Conservation (phyloP, 2,329 filamentous ascomycete species). For the Claviceps quebecensis region DNA sequence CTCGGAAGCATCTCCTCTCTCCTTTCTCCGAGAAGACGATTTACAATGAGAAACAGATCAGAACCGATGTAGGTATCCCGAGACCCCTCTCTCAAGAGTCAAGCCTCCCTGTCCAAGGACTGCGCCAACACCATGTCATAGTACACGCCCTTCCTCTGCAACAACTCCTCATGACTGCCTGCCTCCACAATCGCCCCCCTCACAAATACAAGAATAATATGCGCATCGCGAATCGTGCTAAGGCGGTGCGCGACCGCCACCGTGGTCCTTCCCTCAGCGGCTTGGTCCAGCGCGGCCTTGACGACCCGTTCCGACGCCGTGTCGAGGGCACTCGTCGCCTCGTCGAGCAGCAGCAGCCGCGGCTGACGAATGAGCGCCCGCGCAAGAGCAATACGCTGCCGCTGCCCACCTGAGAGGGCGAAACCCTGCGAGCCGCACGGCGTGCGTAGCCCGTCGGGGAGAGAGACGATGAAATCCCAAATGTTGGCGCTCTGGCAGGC, state of each 20-base stretch:
- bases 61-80: too few relatives aligned
- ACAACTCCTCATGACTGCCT: slow-evolving; percentile 45
- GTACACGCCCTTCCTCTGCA: slow-evolving; percentile 33
- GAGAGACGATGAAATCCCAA: slow-evolving; percentile 38
- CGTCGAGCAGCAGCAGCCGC: slow-evolving; percentile 38
- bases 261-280: slow-evolving; percentile 6
- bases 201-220: slow-evolving; percentile 47
- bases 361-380: slow-evolving; percentile 38
- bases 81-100: neutral
- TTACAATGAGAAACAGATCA: too few relatives aligned
- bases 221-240: slow-evolving; percentile 12
- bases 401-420: slow-evolving; percentile 37
- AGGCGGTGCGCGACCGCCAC: slow-evolving; percentile 8
- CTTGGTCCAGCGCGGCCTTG: slow-evolving; percentile 7
- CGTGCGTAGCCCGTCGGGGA: slow-evolving; percentile 32
- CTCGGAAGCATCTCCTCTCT: too few relatives aligned
- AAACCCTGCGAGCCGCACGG: slow-evolving; percentile 41
- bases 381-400: slow-evolving; percentile 40
- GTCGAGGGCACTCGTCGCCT: slow-evolving; percentile 42
- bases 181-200: slow-evolving; percentile 34
- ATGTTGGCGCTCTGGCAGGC: slow-evolving; percentile 32
- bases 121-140: slow-evolving; percentile 37
- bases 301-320: slow-evolving; percentile 34
- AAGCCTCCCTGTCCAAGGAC: slow-evolving; percentile 20
- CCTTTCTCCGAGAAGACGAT: too few relatives aligned